Base-by-base conservation (phyloP, 768 basidiomycete genomes). In the Russula dissimulans region DNA sequence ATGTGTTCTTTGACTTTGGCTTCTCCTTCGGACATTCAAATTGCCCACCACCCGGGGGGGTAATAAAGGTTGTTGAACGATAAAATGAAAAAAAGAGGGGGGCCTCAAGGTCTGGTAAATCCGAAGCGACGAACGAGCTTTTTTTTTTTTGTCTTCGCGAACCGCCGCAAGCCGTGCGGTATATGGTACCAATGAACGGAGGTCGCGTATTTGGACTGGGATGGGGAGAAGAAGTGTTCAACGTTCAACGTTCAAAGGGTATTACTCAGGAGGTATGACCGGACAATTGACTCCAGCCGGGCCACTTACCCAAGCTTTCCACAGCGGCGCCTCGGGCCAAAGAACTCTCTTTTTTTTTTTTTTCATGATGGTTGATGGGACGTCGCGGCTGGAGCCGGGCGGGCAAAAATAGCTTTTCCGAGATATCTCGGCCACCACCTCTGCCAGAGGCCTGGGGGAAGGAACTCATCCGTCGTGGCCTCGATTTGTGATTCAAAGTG, bases 291-390 rank as follows among this genome's bases (percentile, higher is more conserved):
- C 22, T 26, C 1, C 18, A 18, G 42, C 41, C n/a, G 18, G 56
- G 29, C 41, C 14, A 57, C 39, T 41, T 49, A 49, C 56, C 32
- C 31, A 50, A 15, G 32, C n/a, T 43, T 49, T 5, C 14, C 47
- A 11, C 41, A 59, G 44, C 57, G 38, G 43, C 44, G 50, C 50
- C 57, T 31, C 50, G 56, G 43, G 49, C 6, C 34, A 8, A 17
- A 18, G 15, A 38, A 43, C 29, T 7, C 41, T 44, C 29, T 7
- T 52, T 44, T 50, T 49, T 42, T 50, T 57, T 57, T 57, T 57
- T 57, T 57, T 50, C 42, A 44, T 57, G 48, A 57, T 57, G 57
- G 56, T 15, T 51, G 57, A 57, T 49, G 41, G 18, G 56, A 46
- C 41, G 12, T 31, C 42, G 41, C 56, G 47, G 56, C 48, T 49